Conservation (phyloP, 2,329 filamentous ascomycete genomes). For the Pseudocercospora musae region DNA sequence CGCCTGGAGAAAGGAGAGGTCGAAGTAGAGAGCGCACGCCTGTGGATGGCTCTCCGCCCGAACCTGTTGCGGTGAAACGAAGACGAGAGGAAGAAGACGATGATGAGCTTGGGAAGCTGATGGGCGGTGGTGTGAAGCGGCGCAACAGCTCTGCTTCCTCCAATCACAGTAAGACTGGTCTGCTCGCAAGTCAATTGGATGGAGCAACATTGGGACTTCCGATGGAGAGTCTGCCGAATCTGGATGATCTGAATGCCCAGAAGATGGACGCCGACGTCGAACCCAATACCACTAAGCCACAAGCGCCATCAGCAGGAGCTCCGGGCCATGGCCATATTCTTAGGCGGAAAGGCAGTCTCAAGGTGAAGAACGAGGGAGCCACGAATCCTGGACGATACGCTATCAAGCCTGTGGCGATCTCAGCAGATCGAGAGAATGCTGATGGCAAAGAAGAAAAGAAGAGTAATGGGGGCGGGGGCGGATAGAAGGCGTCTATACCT, state of each 20-base stretch:
- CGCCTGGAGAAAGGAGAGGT: constrained; percentile 19
- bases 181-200: constrained; percentile 23
- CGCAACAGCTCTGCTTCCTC: constrained; percentile 38
- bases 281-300: not conserved
- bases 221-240: not conserved
- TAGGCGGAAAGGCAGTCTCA: constrained; percentile 44
- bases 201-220: constrained; percentile 11
- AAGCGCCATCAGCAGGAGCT: not conserved
- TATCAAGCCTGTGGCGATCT: constrained; percentile 27
- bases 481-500: not conserved
- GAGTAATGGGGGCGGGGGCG: constrained; percentile 9
- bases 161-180: constrained; percentile 22
- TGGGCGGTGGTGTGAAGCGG: constrained; percentile 44
- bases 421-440: not conserved
- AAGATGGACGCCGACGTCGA: constrained; percentile 6
- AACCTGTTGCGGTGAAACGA: constrained; percentile 68
- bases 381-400: constrained; percentile 26
- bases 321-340: constrained; percentile 26
- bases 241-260: constrained; percentile 13
- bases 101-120: constrained; percentile 82
- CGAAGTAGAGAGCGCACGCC: constrained; percentile 22
- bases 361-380: constrained; percentile 42
- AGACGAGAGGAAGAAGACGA: constrained; percentile 81
- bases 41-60: constrained; percentile 33
- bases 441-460: constrained; percentile 9